Evolutionary conservation across 768 basidiomycete genomes (phyloP).

Genomic region (Cyclocybe aegerita): DNA sequence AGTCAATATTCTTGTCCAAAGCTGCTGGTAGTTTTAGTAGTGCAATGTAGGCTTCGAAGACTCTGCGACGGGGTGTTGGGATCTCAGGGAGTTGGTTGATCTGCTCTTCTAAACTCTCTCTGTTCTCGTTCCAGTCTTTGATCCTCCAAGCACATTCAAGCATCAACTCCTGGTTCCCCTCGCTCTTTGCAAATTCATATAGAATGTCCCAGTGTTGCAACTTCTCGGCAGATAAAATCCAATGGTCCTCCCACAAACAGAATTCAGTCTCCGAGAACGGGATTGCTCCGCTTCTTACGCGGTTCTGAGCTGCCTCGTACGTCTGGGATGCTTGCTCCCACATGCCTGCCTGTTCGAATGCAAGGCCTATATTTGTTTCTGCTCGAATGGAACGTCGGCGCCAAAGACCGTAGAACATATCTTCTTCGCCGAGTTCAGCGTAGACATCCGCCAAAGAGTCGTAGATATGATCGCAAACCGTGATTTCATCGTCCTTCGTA

Average conservation of each 20-base stretch:
- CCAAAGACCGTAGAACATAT: slow-evolving; percentile 97
- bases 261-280: slow-evolving; percentile 95
- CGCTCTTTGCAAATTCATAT: slow-evolving; percentile 84
- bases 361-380: slow-evolving; percentile 86
- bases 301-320: slow-evolving; percentile 89
- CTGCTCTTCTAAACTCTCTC: slow-evolving; percentile 76
- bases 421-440: slow-evolving; percentile 93
- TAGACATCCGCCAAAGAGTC: slow-evolving; percentile 95
- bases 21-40: slow-evolving; percentile 82
- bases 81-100: slow-evolving; percentile 81
- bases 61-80: slow-evolving; percentile 90
- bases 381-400: slow-evolving; percentile 82
- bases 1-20: slow-evolving; percentile 84
- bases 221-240: slow-evolving; percentile 94
- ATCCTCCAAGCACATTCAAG: slow-evolving; percentile 95
- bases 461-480: slow-evolving; percentile 77
- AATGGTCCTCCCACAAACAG: slow-evolving; percentile 99
- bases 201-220: slow-evolving; percentile 97
- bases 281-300: slow-evolving; percentile 75
- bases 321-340: slow-evolving; percentile 90
- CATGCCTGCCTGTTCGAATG: slow-evolving; percentile 95
- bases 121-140: slow-evolving; percentile 87
- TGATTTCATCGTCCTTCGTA: slow-evolving; percentile 76
- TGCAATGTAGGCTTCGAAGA: slow-evolving; percentile 95
- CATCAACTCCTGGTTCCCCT: slow-evolving; percentile 88